Conservation (phyloP, 1,139 yeast species). For the Saccharomyces hybrid region DNA sequence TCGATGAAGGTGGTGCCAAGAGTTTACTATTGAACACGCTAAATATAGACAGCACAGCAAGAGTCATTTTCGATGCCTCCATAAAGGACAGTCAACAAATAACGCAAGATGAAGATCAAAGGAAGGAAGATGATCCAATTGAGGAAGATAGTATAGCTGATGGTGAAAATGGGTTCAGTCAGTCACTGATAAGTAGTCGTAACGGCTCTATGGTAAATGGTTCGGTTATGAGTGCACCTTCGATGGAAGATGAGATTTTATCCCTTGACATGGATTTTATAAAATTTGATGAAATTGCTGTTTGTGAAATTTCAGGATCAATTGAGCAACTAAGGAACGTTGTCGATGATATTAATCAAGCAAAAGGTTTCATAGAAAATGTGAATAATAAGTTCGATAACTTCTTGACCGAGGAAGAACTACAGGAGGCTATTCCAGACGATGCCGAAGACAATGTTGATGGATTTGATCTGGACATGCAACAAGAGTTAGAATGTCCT, state of each 20-base stretch:
- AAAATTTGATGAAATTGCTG: constrained; percentile 35
- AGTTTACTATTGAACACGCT: constrained; percentile 71
- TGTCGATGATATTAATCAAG: constrained; percentile 50
- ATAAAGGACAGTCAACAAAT: constrained; percentile 16
- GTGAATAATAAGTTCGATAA: constrained; percentile 36
- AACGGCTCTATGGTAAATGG: not conserved
- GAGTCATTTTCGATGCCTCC: constrained; percentile 39
- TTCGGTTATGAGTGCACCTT: not conserved
- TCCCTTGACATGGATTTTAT: constrained; percentile 29
- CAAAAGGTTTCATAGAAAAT: constrained; percentile 45
- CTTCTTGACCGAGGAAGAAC: constrained; percentile 28
- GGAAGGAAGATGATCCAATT: not conserved
- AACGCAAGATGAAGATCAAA: constrained; percentile 9
- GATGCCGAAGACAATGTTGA: constrained; percentile 23
- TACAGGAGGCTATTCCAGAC: constrained; percentile 35
- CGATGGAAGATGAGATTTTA: constrained; percentile 28
- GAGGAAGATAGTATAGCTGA: not conserved
- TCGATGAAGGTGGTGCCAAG: constrained; percentile 94
- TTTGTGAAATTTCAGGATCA: constrained; percentile 54
- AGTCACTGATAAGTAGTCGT: not conserved
- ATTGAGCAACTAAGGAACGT: constrained; percentile 50
- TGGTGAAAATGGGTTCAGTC: not conserved
- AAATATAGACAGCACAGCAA: constrained; percentile 29
- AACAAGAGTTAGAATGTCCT: constrained; percentile 19
- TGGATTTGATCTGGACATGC: constrained; percentile 15